Evolutionary conservation across 768 basidiomycete species (phyloP).

Genomic region (Pleurotus tuber-regium): DNA sequence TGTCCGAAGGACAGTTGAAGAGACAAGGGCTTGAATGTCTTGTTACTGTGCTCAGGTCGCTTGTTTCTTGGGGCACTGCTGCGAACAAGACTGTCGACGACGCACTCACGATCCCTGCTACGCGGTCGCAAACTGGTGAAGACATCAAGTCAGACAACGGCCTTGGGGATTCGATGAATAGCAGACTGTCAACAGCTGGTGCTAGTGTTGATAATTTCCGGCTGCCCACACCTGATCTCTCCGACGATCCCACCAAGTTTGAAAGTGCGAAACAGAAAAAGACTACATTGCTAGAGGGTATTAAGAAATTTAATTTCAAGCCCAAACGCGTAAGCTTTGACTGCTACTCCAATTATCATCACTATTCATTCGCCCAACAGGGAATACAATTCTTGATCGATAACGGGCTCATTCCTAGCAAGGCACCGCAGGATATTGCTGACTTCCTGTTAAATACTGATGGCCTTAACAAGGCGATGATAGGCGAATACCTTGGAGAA

Average conservation of each 20-base stretch:
- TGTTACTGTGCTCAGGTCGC: slow-evolving; percentile 81
- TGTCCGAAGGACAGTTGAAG: slow-evolving; percentile 81
- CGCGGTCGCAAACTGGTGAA: slow-evolving; percentile 48
- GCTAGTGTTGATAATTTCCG: slow-evolving; percentile 56
- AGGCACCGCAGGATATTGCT: slow-evolving; percentile 75
- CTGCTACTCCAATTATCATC: too few species aligned
- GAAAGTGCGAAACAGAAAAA: slow-evolving; percentile 97
- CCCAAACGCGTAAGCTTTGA: slow-evolving; percentile 77
- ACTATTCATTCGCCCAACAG: slow-evolving; percentile 37
- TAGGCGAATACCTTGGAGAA: slow-evolving; percentile 98
- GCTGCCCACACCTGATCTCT: slow-evolving; percentile 71
- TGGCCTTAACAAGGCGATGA: slow-evolving; percentile 92
- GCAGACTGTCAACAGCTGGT: slow-evolving; percentile 46
- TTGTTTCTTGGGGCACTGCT: slow-evolving; percentile 86
- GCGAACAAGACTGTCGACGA: slow-evolving; percentile 45
- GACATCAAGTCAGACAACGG: slow-evolving; percentile 50
- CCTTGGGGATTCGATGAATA: slow-evolving; percentile 55
- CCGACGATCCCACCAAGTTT: slow-evolving; percentile 90
- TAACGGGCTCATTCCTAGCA: slow-evolving; percentile 78
- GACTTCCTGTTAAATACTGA: slow-evolving; percentile 84
- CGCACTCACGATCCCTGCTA: slow-evolving; percentile 31
- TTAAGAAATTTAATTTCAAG: slow-evolving; percentile 98
- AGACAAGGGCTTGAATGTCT: slow-evolving; percentile 95
- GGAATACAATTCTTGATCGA: slow-evolving; percentile 89
- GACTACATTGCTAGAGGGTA: slow-evolving; percentile 89